Base-by-base conservation (phyloP, 495 filamentous ascomycete species). In the Hypoxylon lienhwacheense region DNA sequence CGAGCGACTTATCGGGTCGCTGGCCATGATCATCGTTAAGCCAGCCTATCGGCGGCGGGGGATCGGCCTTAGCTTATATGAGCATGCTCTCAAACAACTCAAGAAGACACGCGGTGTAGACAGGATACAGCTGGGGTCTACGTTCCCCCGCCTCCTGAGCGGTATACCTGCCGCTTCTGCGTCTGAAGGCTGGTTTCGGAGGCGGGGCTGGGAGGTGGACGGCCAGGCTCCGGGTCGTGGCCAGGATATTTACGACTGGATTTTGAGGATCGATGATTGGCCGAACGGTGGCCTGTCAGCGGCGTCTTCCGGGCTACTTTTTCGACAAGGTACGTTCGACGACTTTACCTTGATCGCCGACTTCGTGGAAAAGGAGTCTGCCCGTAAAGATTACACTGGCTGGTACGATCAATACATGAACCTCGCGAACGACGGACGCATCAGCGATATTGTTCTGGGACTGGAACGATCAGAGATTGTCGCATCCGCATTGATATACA, bases 101-200 rank as follows among this genome's bases (percentile, higher is more conserved):
- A 68, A 67, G 10, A 75, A 73, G 44, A 77, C 75, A 26, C 71
- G 77, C 22, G 80, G 80, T 1, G 72, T 84, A 22, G 73, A 72
- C 21, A 76, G 79, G 16, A 55, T 85, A 25, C 81, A 83, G 42
- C 72, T 85, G 15, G 82, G 82, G 21, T 80, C 76, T 63, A 81
- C 81, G 14, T 85, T 82, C 50, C 82, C 82, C 28, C 77, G 82
- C 29, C 66, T 85, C 4, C 68, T 85, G 11, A 81, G 80, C 50
- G 82, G 82, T 1, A 67, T 82, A 21, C 79, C 81, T 10, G 46
- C 68, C 7, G 75, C 79, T 28, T 66, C 61, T 22, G 56, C 66
- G 4, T 66, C 56, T 5, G 79, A 82, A 36, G 71, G 76, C 17
- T 85, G 82, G 82, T 85, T 85, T 57, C 62, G 67, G 26, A 78